Base-by-base conservation (phyloP, 225 moss, liverwort and hornwort species). In the Takakia lepidozioides region DNA sequence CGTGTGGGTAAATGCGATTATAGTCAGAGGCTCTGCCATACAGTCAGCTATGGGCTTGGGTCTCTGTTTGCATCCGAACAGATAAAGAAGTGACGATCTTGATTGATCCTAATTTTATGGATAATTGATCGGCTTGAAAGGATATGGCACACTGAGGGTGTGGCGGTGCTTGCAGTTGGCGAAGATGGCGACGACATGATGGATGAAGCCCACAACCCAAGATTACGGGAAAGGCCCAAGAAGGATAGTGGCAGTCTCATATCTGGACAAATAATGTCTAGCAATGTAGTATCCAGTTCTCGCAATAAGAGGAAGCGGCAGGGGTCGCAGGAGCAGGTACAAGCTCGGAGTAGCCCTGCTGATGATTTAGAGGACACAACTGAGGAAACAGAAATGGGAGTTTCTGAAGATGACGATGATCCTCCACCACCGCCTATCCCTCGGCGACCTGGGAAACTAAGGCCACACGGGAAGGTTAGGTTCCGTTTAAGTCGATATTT, bases 261-360 rank as follows among this genome's bases (percentile, higher is more conserved):
- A 5, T 54, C 49, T 19, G 63, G 43, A 19, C 83, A 81, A 58
- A 76, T 51, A 28, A 29, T 72, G 42, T 56, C 67, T 36, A 65
- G 67, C 55, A 67, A 51, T 49, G 71, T 63, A 4, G 90, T 63
- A 36, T 71, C 83, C 53, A 54, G 60, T 29, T 73, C 77, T 42
- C 82, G 87, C 2, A 84, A 69, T 40, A 95, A 95, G 64, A 78
- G 90, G 67, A 90, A 90, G 66, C 86, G 95, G 0, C 90, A 82
- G 61, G 84, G 72, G 48, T 85, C 77, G 7, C 83, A 83, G 67
- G 92, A 93, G 54, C 8, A 73, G 52, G 75, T 60, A 51, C 95
- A 84, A 45, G 68, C 46, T 17, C 74, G 84, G 37, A 76, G 57
- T 57, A 82, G 64, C 54, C 75, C 74, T 18, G 80, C 54, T 2